Evolutionary conservation across 306 rosid genomes (phyloP), one percentile per base, ranked within the genome.

Genomic region (Sicyos baderoa): DNA sequence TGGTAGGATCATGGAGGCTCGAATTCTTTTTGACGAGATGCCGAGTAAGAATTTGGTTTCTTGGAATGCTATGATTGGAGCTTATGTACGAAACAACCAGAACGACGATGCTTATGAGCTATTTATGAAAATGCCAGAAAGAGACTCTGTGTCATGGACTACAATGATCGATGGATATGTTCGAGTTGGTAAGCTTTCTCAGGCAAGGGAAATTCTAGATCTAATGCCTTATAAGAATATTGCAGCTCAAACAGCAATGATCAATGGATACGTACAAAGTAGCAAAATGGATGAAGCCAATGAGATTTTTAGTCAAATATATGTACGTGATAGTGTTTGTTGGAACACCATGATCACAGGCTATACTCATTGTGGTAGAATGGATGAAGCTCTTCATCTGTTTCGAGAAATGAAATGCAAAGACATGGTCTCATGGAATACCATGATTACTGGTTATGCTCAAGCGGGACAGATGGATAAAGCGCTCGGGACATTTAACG

Each of bases 31-130:
- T 67, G 81, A 89, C 73, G 66, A 68, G 56, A 85, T 85, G 85
- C 91, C 88, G 15, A 37, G 54, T 72, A 91, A 82, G 74, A 91
- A 89, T 69, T 81, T 79, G 54, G 96, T 89, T 76, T 79, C 91
- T 77, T 89, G 97, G 97, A 91, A 89, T 80, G 97, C 96, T 47
- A 89, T 91, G 90, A 82, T 91, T 60, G 81, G 85, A 25, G 96
- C 87, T 50, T 87, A 91, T 77, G 85, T 83, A 42, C 83, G 82
- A 73, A 83, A 85, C 66, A 72, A 69, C 44, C 88, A 89, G 73
- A 74, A 82, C 47, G 88, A 87, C 9, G 84, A 89, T 68, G 95
- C 97, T 53, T 73, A 81, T 61, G 72, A 68, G 58, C 48, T 89
- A 37, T 91, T 87, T 68, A 37, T n/a, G 71, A 77, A 82, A 51